Evolutionary conservation across 352 stramenopile genomes (phyloP).

Genomic region (Blastocystis sp.): DNA sequence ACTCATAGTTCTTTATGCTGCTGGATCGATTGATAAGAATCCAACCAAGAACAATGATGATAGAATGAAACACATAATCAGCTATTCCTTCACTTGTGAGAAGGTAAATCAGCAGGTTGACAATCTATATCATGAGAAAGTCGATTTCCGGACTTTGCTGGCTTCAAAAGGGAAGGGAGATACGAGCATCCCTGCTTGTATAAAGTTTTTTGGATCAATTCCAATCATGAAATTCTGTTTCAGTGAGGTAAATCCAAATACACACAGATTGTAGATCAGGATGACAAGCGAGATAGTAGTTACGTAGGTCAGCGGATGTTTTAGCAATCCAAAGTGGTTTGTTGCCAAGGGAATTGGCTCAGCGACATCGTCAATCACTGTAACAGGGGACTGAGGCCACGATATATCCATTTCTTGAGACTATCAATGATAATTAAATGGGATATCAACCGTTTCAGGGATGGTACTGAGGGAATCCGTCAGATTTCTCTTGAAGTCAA

Average conservation of each 20-base stretch:
- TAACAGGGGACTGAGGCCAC: neutral
- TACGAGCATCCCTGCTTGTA: constrained; percentile 1
- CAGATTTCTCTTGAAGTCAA: neutral
- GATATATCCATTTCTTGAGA: constrained; percentile 19
- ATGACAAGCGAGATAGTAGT: neutral
- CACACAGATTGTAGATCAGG: neutral
- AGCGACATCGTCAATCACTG: neutral
- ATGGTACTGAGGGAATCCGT: constrained; percentile 62
- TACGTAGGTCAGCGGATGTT: neutral
- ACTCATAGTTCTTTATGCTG: no score
- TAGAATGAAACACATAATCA: neutral
- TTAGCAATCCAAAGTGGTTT: neutral
- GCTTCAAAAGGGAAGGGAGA: no score
- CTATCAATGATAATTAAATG: neutral
- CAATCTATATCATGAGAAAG: neutral
- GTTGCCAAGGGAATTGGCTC: neutral
- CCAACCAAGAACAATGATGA: neutral
- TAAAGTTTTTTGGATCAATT: neutral
- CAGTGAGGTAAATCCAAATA: neutral
- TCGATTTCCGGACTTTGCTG: no score
- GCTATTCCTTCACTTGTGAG: neutral
- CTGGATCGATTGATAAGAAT: neutral
- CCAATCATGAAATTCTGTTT: neutral
- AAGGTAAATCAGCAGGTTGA: neutral
- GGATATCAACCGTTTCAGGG: neutral